These are phyloP conservation scores for Neoarthrinium moseri DNA, from an alignment of 2,329 filamentous ascomycete species.

Conservation along the genomic window DNA sequence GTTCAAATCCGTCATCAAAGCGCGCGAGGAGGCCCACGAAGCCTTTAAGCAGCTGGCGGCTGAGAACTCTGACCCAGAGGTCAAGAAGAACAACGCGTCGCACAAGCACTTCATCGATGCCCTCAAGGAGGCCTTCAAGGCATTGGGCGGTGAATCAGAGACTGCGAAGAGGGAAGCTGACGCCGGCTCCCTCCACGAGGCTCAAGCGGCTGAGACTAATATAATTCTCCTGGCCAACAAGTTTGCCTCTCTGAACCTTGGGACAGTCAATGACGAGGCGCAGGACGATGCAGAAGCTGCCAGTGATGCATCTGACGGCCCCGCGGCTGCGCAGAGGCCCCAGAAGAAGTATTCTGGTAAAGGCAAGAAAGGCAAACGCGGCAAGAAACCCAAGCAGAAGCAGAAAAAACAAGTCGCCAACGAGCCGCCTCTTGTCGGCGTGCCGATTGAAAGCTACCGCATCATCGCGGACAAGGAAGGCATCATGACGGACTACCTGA, in stretches of 20 bases:
- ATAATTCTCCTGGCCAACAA: background rate
- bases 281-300: background rate
- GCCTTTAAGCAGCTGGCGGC: constrained; percentile 31
- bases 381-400: background rate
- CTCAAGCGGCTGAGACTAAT: background rate
- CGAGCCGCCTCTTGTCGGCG: constrained; percentile 27
- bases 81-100: constrained; percentile 34
- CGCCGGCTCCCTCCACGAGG: background rate
- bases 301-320: background rate
- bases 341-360: background rate
- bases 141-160: background rate
- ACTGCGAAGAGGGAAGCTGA: background rate
- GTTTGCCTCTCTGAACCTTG: background rate
- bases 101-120: constrained; percentile 43
- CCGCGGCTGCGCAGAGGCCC: background rate
- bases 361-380: background rate
- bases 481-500: constrained; percentile 38
- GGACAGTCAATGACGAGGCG: background rate
- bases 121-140: constrained; percentile 21
- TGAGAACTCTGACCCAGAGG: constrained; percentile 30
- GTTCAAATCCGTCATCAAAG: constrained; percentile 37
- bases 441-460: constrained; percentile 42
- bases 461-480: constrained; percentile 38
- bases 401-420: background rate
- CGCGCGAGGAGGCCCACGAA: constrained; percentile 25